Conservation (phyloP, 306 rosid genomes). For the Vachellia pachyceras region DNA sequence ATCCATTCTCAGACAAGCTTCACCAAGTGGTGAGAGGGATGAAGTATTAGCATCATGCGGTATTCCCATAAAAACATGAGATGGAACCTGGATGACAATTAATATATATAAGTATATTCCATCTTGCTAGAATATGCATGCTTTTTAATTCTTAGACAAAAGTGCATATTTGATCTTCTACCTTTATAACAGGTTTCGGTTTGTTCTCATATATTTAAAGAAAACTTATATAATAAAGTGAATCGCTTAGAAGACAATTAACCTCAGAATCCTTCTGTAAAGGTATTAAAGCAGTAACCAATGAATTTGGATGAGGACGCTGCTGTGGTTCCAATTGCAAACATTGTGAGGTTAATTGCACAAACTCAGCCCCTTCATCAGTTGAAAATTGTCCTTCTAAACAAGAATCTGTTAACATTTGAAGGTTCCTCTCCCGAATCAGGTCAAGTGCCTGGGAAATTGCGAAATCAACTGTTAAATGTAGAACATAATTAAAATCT, state of each 20-base stretch:
- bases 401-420: constrained; percentile 88
- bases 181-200: neutral
- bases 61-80: constrained; percentile 83
- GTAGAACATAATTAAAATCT: constrained; percentile 31
- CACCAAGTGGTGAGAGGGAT: constrained; percentile 74
- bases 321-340: constrained; percentile 88
- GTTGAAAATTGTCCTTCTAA: constrained; percentile 88
- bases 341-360: constrained; percentile 88
- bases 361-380: constrained; percentile 86
- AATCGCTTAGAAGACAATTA: constrained; percentile 30
- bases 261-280: constrained; percentile 94
- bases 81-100: constrained; percentile 70
- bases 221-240: constrained; percentile 23
- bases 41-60: constrained; percentile 61
- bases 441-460: constrained; percentile 85
- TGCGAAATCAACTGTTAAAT: constrained; percentile 36
- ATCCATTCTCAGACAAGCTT: constrained; percentile 84
- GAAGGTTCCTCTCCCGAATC: constrained; percentile 85
- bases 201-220: too few species aligned
- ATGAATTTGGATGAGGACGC: constrained; percentile 86
- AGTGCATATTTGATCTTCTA: too few species aligned
- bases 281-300: constrained; percentile 85
- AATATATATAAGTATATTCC: constrained; percentile 33
- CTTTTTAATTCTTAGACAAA: neutral
- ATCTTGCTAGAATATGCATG: constrained; percentile 33